A percentile compares a stretch with the other conserved stretches of the same genome.
phyloP scores from a whole-genome alignment of 768 basidiomycete species.

The Phaeolepiota aurea region DNA sequence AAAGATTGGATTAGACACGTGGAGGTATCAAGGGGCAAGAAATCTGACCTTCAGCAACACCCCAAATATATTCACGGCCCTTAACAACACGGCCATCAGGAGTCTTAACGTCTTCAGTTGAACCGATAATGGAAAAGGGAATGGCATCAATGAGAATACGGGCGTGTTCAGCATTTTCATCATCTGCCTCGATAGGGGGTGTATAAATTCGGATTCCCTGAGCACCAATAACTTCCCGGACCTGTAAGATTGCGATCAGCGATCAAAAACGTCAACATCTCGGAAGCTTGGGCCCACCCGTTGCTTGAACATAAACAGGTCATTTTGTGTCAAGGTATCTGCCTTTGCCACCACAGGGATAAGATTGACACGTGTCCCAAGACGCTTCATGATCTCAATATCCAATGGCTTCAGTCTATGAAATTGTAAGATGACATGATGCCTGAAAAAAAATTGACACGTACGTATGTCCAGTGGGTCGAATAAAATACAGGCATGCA shows the following conservation, averaged over 20 bases:
- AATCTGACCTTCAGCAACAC: slow-evolving; percentile 90
- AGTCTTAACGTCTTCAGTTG: slow-evolving; percentile 89
- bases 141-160: slow-evolving; percentile 83
- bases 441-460: slow-evolving; percentile 20
- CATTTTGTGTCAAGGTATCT: slow-evolving; percentile 92
- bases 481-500: slow-evolving; percentile 94
- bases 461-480: slow-evolving; percentile 94
- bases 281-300: slow-evolving; percentile 46
- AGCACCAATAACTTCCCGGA: slow-evolving; percentile 83
- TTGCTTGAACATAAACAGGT: slow-evolving; percentile 87
- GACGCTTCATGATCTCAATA: slow-evolving; percentile 99
- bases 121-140: slow-evolving; percentile 98
- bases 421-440: slow-evolving; percentile 3
- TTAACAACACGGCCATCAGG: slow-evolving; percentile 89
- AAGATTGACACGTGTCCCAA: slow-evolving; percentile 95
- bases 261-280: neutral
- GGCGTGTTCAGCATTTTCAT: slow-evolving; percentile 82
- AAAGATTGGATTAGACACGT: slow-evolving; percentile 1
- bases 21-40: neutral
- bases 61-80: slow-evolving; percentile 98
- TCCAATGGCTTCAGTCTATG: slow-evolving; percentile 89
- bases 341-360: slow-evolving; percentile 98
- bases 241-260: slow-evolving; percentile 27
- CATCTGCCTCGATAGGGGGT: slow-evolving; percentile 86
- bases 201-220: slow-evolving; percentile 95